Base-by-base conservation (phyloP, 1,284 basidiomycete genomes). In the Inonotus hispidus region DNA sequence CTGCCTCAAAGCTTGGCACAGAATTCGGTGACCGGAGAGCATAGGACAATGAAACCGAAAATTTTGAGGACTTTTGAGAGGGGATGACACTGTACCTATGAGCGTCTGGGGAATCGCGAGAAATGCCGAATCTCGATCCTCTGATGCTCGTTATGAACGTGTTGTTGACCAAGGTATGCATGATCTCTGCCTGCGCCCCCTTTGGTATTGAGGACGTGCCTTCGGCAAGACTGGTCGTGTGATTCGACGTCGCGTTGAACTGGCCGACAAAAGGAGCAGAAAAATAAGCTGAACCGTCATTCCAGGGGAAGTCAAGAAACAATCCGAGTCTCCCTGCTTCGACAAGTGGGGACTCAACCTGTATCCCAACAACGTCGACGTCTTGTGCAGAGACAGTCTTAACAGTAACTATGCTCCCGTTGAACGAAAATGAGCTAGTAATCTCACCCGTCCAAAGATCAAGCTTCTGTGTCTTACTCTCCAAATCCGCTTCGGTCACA, bases 231-330 rank as follows among this genome's bases (percentile, higher is more conserved):
- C 66, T 64, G 2, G 82, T 82, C 2, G 78, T 80, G 63, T 84
- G 82, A 52, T 77, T 79, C 11, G 71, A 66, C 0, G 79, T 76
- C 53, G 72, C 72, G 64, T 80, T 77, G 72, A 72, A 84, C 19
- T 69, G 69, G 1, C 83, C 83, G 0, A 85, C 83, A 65, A 83
- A 83, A 0, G 82, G 83, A 6, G 79, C 82, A 25, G 75, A 75
- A 69, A 84, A 85, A 66, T 84, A 83, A 21, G 70, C 60, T 45
- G 67, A 72, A 3, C 83, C 83, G 64, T 83, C 82, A 67, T 80
- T 81, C 82, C 82, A 85, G 7, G 82, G 82, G 66, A 82, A 84
- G 67, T 85, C 82, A n/a, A 85, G 64, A 69, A 82, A 84, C 0
- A 83, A 21, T 0, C 77, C 80, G 4, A 83, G 68, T 50, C 70